These are phyloP conservation scores for Areca catechu DNA, from an alignment of 176 grass and related monocot genomes.

Conservation along the genomic window DNA sequence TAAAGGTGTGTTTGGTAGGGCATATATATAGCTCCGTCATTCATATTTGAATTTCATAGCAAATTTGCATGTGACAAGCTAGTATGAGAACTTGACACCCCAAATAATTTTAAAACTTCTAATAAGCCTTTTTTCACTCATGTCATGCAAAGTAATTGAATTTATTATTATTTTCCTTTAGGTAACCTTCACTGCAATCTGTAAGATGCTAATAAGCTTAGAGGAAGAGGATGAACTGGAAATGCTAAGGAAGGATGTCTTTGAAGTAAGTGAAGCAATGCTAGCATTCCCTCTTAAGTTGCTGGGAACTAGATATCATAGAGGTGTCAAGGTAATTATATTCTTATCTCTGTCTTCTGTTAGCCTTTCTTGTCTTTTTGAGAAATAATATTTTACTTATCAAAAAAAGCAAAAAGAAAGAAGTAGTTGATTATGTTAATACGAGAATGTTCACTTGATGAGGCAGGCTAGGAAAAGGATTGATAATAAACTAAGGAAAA, in stretches of 20 bases:
- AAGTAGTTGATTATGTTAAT: no score
- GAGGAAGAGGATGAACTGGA: slow-evolving; percentile 16
- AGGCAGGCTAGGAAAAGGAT: slow-evolving; percentile 58
- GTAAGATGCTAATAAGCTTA: slow-evolving; percentile 63
- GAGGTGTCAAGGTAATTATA: slow-evolving; percentile 38
- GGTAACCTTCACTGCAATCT: slow-evolving; percentile 69
- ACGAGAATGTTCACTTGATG: background rate
- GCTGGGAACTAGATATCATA: slow-evolving; percentile 57
- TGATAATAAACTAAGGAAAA: slow-evolving; percentile 38
- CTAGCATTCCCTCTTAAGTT: slow-evolving; percentile 61
- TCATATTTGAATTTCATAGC: no score
- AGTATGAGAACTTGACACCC: no score
- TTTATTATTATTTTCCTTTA: slow-evolving; percentile 6
- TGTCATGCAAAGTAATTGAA: no score
- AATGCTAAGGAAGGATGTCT: slow-evolving; percentile 45
- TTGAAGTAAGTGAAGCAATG: slow-evolving; percentile 68
- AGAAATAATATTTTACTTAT: no score
- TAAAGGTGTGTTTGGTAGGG: slow-evolving; percentile 23
- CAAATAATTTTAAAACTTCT: no score
- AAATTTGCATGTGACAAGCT: no score
- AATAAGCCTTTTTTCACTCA: no score
- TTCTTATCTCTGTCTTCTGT: background rate
- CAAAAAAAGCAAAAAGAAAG: no score
- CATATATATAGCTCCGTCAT: no score
- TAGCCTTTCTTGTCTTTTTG: no score